Evolutionary conservation across 2,329 filamentous ascomycete genomes (phyloP), one percentile per base, ranked within the genome.

Genomic region (Calcarisporium arbuscula): DNA sequence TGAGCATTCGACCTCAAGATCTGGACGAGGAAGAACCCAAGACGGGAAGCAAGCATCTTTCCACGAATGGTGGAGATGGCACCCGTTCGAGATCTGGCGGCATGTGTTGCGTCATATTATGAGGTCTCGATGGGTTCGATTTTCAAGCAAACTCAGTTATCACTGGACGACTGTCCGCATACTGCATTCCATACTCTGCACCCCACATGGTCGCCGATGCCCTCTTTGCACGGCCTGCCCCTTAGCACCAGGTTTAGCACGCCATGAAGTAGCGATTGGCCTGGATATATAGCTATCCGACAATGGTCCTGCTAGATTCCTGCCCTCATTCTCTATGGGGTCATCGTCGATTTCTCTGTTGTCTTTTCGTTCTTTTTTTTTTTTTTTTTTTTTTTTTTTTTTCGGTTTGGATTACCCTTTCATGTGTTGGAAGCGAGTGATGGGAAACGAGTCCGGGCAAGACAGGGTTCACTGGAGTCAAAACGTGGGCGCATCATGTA

Each of bases 1-100:
- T 95, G 87, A 90, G 85, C 6, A 80, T 95, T 48, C 84, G 85
- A 48, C 88, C 88, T 4, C 82, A 88, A 53, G 86, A 94, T 53
- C 74, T 90, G 41, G 82, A 94, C 45, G 87, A 92, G 51, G 80
- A 85, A 49, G 82, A 86, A 47, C 79, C 82, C 37, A 82, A 81
- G 53, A 74, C 75, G 21, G 71, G 74, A 39, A 84, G 82, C 57
- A 67, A 63, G 50, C 56, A 52, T 43, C 51, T 61, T 25, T 53
- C 62, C 26, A 56, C 62, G n/a, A 56, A 63, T 8, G 53, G 61
- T 26, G 59, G 60, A 7, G 58, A 65, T 17, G 58, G 65, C 25
- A 57, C 51, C 39, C 55, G 63, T 17, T 59, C 65, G 31, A 57
- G 67, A 19, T 55, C 61, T 30, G 50, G 57, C 19, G 61, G 62